phyloP scores from a whole-genome alignment of 108 stramenopile species.

The Hondaea fermentalgiana region DNA sequence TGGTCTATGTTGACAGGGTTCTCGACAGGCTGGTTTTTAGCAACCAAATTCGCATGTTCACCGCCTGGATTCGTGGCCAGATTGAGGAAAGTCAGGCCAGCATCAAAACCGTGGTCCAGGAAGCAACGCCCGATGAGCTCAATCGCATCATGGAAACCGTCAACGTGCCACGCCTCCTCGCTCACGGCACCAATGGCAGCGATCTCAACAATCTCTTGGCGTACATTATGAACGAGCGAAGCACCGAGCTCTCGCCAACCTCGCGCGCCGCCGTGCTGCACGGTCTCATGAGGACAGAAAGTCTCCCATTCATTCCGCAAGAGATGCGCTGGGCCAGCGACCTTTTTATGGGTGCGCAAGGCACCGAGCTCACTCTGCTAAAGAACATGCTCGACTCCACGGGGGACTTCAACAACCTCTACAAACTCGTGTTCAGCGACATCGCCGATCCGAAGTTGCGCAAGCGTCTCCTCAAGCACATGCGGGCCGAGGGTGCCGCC shows the following conservation, averaged over 20 bases:
- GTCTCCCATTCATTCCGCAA: background rate
- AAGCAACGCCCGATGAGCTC: constrained; percentile 41
- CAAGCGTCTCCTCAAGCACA: constrained; percentile 45
- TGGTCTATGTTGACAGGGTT: background rate
- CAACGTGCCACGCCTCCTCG: constrained; percentile 37
- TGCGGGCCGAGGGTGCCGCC: constrained; percentile 37
- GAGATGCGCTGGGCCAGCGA: constrained; percentile 35
- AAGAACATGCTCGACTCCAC: constrained; percentile 50
- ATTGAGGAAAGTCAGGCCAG: background rate
- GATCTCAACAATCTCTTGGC: background rate
- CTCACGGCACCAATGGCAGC: constrained; percentile 40
- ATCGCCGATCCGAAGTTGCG: constrained; percentile 24
- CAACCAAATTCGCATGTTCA: background rate
- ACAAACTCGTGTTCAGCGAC: constrained; percentile 49
- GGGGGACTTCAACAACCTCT: constrained; percentile 48
- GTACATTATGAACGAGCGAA: background rate
- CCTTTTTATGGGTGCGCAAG: constrained; percentile 34
- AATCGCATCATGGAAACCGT: constrained; percentile 43
- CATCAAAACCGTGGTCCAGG: constrained; percentile 33
- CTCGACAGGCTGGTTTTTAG: background rate
- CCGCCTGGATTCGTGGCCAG: background rate
- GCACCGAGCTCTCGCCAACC: background rate
- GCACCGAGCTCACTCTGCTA: constrained; percentile 42
- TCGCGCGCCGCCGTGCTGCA: constrained; percentile 41
- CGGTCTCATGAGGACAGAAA: constrained; percentile 38